phyloP scores from a whole-genome alignment of 208 protist species.

The Trypanosoma vivax region DNA sequence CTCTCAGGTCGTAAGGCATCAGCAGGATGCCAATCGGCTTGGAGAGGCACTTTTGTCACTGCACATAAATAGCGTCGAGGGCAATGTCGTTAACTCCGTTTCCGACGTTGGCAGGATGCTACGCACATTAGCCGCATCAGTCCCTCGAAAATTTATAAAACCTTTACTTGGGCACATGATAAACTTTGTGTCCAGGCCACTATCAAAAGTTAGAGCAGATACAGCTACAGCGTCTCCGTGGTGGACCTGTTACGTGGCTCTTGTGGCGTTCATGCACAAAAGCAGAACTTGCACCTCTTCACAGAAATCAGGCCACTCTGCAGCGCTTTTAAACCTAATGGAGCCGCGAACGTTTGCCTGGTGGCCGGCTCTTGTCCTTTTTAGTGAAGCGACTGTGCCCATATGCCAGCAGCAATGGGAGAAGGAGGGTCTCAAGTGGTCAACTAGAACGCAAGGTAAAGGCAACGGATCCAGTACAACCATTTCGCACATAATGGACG shows the following conservation, averaged over 20 bases:
- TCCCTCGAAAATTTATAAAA: not conserved
- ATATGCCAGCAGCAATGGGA: constrained; percentile 15
- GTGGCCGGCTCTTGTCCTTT: constrained; percentile 13
- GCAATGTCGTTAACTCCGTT: no score
- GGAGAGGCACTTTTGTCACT: not conserved
- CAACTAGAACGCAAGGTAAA: no score
- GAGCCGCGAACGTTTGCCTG: constrained; percentile 11
- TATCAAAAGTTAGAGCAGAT: not conserved
- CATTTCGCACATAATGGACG: constrained; percentile 19
- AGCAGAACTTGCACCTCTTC: not conserved
- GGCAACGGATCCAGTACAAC: no score
- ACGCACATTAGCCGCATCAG: constrained; percentile 8
- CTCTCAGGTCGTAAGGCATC: constrained; percentile 1
- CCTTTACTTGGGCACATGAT: constrained; percentile 13
- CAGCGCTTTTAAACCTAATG: constrained; percentile 1
- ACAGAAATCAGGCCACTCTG: constrained; percentile 8
- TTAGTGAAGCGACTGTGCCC: constrained; percentile 2
- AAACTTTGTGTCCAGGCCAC: not conserved
- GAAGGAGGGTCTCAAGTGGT: not conserved
- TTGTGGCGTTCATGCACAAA: constrained; percentile 14
- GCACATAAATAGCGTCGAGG: not conserved
- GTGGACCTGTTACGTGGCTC: not conserved
- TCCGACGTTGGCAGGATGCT: not conserved
- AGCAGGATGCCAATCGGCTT: constrained; percentile 6
- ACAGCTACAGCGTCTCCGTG: no score